A percentile compares a stretch with the other conserved stretches of the same genome.
These are phyloP conservation scores for Fusarium foetens DNA, from an alignment of 2,329 filamentous ascomycete genomes.

Conservation along the genomic window DNA sequence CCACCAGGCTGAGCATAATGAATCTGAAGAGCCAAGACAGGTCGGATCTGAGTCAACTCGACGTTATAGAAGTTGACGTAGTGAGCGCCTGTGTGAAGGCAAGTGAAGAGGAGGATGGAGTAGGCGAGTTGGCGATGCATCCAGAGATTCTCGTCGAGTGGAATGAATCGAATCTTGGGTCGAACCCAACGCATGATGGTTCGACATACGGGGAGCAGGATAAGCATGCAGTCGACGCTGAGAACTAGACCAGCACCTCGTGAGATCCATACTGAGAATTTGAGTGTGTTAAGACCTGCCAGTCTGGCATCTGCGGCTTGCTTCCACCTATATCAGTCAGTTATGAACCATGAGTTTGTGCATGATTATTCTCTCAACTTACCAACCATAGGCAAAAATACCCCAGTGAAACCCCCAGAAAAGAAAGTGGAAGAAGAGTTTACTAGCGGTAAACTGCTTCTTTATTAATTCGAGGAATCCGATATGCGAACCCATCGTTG, in stretches of 20 bases:
- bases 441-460: constrained; percentile 75
- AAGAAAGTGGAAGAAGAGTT: constrained; percentile 81
- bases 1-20: constrained; percentile 91
- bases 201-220: constrained; percentile 93
- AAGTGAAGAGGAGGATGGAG: constrained; percentile 82
- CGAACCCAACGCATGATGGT: constrained; percentile 86
- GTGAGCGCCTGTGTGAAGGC: constrained; percentile 80
- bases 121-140: constrained; percentile 97
- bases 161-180: constrained; percentile 87
- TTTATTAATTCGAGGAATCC: constrained; percentile 58
- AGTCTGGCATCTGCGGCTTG: constrained; percentile 76
- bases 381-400: constrained; percentile 90
- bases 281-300: constrained; percentile 80
- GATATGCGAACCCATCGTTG: constrained; percentile 55
- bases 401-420: constrained; percentile 84
- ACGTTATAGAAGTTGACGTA: constrained; percentile 99
- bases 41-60: constrained; percentile 83
- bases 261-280: constrained; percentile 94
- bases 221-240: constrained; percentile 84
- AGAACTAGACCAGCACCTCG: constrained; percentile 90
- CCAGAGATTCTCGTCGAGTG: constrained; percentile 96
- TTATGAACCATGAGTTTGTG: not conserved
- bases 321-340: constrained; percentile 71
- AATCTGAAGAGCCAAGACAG: constrained; percentile 84
- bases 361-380: constrained; percentile 48